Conservation (phyloP, 495 filamentous ascomycete species). For the Haplographium delicatum region DNA sequence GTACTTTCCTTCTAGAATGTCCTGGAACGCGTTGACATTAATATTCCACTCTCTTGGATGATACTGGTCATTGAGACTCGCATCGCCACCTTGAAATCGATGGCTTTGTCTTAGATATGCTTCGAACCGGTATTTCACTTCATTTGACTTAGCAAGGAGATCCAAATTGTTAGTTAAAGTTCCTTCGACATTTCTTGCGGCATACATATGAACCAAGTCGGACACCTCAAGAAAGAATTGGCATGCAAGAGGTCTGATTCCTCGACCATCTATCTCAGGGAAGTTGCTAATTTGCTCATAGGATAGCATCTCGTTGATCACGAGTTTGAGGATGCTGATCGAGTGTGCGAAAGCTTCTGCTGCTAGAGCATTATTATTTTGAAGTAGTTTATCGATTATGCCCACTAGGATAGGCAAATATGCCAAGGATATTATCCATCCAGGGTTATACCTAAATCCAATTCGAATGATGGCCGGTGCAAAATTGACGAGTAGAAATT, state of each 20-base stretch:
- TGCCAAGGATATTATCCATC: constrained; percentile 6
- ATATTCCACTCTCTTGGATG: too few species aligned
- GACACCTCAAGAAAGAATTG: background rate
- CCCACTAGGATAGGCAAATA: constrained; percentile 11
- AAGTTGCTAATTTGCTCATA: background rate
- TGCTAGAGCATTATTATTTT: background rate
- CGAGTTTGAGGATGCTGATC: constrained; percentile 17
- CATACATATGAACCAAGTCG: too few species aligned
- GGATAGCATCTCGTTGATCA: constrained; percentile 10
- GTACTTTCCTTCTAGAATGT: too few species aligned
- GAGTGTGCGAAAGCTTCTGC: background rate
- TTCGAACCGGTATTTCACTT: too few species aligned
- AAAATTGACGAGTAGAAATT: constrained; percentile 31
- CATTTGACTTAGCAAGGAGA: too few species aligned
- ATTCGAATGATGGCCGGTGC: constrained; percentile 12
- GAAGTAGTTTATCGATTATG: background rate
- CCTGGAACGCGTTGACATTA: too few species aligned
- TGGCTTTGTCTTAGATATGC: too few species aligned
- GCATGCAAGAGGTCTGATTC: background rate
- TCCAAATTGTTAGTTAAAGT: too few species aligned
- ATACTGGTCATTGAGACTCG: too few species aligned
- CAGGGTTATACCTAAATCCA: constrained; percentile 7
- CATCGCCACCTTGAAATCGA: too few species aligned
- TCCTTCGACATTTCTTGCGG: too few species aligned
- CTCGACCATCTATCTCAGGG: background rate